Base-by-base conservation (phyloP, 345 rosid genomes). In the Boechera divaricarpa region DNA sequence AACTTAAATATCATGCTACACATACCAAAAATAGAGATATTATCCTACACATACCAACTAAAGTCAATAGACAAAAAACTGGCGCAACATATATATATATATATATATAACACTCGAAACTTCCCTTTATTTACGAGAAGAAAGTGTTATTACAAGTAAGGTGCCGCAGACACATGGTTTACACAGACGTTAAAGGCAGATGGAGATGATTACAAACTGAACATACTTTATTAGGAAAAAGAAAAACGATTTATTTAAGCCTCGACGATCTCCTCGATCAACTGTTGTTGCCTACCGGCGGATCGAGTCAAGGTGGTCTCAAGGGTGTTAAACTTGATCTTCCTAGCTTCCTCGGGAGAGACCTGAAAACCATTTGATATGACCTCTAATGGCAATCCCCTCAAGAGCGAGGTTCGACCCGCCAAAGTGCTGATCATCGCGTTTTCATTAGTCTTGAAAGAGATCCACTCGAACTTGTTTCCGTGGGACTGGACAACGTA, bases 371-470 rank as follows among this genome's bases (percentile, higher is more conserved):
- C 86, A 9, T 79, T 84, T 18, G 87, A 82, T 0, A 90, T 12
- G 4, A 94, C 91, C 54, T 84, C 86, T 16, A 65, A 69, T 0
- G 96, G 98, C 66, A 94, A 63, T 21, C 79, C 91, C 31, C 88
- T 64, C 31, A 89, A 7, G 10, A 78, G 82, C 0, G 92, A 92
- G 72, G 87, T 86, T 31, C 83, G 74, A 15, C 97, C 97, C 0
- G 91, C 88, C 11, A 91, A 75, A 2, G 86, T 78, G 66, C 65
- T 80, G 74, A 77, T 59, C 86, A 80, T 79, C 3, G 92, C 91
- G 31, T 86, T 83, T 71, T 75, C 88, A 47, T 83, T 82, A 12
- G 97, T 94, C 81, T 86, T 87, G 88, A 94, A 86, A n/a, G 88
- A 56, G 7, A 94, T 69, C 87, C 90, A 89, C 53, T 91, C 93